Percentiles rank a stretch among this genome's conserved stretches.
Evolutionary conservation across 192 early-diverging fungal genomes (phyloP).

Genomic region (Podila minutissima): DNA sequence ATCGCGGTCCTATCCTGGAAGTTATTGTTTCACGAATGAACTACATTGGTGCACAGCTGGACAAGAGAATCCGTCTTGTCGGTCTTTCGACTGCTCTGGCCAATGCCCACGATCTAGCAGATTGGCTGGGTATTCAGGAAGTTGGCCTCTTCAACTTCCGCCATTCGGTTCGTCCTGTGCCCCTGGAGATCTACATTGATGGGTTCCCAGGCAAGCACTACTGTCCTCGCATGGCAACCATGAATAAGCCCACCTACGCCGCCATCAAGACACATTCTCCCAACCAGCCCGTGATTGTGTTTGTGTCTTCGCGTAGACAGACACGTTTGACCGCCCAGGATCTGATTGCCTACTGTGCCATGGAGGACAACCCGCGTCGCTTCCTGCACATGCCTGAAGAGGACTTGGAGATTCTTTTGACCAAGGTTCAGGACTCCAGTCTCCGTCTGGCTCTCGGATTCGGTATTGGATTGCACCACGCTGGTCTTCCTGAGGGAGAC

Average conservation of each 20-base stretch:
- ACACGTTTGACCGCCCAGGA: slow-evolving; percentile 97
- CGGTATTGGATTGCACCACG: slow-evolving; percentile 98
- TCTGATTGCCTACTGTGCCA: slow-evolving; percentile 90
- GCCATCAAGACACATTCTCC: slow-evolving; percentile 97
- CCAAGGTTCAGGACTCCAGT: slow-evolving; percentile 81
- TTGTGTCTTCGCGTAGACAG: slow-evolving; percentile 98
- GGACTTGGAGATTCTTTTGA: slow-evolving; percentile 77
- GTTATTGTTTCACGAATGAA: slow-evolving; percentile 99
- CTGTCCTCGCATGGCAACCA: slow-evolving; percentile 97
- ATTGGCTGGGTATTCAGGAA: slow-evolving; percentile 93
- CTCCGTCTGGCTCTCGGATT: slow-evolving; percentile 86
- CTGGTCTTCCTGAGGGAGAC: slow-evolving; percentile 90
- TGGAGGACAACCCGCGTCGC: slow-evolving; percentile 91
- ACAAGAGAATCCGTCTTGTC: slow-evolving; percentile 86
- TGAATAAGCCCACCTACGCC: slow-evolving; percentile 97
- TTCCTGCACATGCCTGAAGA: slow-evolving; percentile 90
- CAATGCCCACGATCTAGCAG: slow-evolving; percentile 94
- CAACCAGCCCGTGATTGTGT: slow-evolving; percentile 93
- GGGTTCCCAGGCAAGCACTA: slow-evolving; percentile 97
- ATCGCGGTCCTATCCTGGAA: slow-evolving; percentile 96
- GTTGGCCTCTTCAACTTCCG: slow-evolving; percentile 96
- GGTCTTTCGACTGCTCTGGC: slow-evolving; percentile 97
- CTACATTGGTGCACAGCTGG: slow-evolving; percentile 88
- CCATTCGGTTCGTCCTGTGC: slow-evolving; percentile 96
- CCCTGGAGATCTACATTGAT: slow-evolving; percentile 97